A percentile compares a stretch with the other conserved stretches of the same genome.
Conservation (phyloP, 1,284 basidiomycete genomes). For the Sanghuangporus baumii region DNA sequence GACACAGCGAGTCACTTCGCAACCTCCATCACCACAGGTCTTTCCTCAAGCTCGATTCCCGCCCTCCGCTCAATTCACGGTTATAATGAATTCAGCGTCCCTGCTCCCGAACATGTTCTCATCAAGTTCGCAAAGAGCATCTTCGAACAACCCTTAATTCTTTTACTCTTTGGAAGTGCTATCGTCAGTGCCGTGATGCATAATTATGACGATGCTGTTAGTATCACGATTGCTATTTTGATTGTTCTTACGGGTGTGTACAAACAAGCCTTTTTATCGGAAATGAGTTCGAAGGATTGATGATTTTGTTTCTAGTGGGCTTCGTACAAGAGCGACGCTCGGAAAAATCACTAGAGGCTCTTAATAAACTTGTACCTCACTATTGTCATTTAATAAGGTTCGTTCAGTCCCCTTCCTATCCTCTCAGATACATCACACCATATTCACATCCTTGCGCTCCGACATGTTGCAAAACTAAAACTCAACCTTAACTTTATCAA, state of each 20-base stretch:
- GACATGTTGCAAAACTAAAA: background rate
- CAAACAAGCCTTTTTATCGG: background rate
- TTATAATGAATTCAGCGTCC: constrained; percentile 94
- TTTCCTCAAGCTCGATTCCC: constrained; percentile 59
- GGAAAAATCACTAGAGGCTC: constrained; percentile 89
- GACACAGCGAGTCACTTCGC: constrained; percentile 63
- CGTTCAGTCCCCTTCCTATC: constrained; percentile 19
- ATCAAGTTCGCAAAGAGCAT: constrained; percentile 92
- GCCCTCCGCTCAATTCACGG: constrained; percentile 69
- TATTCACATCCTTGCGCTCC: background rate
- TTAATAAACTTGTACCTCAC: constrained; percentile 95
- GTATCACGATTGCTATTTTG: constrained; percentile 88
- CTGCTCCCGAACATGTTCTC: constrained; percentile 70
- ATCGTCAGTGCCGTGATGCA: constrained; percentile 86
- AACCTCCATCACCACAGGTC: constrained; percentile 57
- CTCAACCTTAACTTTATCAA: background rate
- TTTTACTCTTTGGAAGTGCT: constrained; percentile 85
- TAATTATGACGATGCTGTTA: constrained; percentile 90
- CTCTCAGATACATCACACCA: too few relatives aligned
- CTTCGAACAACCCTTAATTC: constrained; percentile 89
- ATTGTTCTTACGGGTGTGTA: constrained; percentile 86
- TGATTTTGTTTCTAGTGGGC: constrained; percentile 54
- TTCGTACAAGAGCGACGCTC: constrained; percentile 95
- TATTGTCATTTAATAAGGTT: constrained; percentile 89
- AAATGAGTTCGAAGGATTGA: background rate